phyloP scores from a whole-genome alignment of 345 rosid species.

The Populus ilicifolia region DNA sequence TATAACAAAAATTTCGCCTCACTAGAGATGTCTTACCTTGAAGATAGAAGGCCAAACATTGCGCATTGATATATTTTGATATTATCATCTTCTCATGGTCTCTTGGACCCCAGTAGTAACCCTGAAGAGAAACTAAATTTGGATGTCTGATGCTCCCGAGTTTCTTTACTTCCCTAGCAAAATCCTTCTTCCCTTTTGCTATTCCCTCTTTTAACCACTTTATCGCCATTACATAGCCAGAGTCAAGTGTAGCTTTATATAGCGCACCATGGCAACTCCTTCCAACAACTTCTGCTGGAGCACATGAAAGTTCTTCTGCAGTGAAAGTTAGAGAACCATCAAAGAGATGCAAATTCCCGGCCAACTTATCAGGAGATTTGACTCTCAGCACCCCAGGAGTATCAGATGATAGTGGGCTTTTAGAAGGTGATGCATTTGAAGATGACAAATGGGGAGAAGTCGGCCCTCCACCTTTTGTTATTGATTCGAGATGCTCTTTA shows the following conservation, averaged over 20 bases:
- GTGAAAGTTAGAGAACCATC: conserved; percentile 58
- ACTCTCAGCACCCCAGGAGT: conserved; percentile 36
- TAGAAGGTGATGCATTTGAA: conserved; percentile 53
- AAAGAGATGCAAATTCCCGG: conserved; percentile 70
- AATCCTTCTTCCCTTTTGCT: conserved; percentile 75
- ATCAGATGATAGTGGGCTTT: conserved; percentile 34
- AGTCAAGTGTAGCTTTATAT: conserved; percentile 68
- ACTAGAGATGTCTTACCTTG: conserved; percentile 48
- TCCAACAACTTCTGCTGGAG: conserved; percentile 85
- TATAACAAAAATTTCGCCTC: background rate
- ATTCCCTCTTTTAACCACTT: conserved; percentile 88
- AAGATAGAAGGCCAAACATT: conserved; percentile 64
- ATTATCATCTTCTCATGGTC: conserved; percentile 83
- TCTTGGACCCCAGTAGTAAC: conserved; percentile 82
- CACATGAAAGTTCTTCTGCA: conserved; percentile 74
- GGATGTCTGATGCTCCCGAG: conserved; percentile 83
- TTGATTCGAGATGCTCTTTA: conserved; percentile 27
- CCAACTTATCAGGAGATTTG: conserved; percentile 62
- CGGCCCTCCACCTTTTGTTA: conserved; percentile 37
- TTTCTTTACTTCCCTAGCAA: conserved; percentile 81
- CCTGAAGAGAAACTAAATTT: conserved; percentile 71
- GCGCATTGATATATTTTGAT: conserved; percentile 57
- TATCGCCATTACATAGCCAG: conserved; percentile 57
- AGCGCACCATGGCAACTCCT: conserved; percentile 81
- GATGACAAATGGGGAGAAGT: conserved; percentile 56